Base-by-base conservation (phyloP, 192 early-diverging fungal species). In the Pilobolus umbonatus region DNA sequence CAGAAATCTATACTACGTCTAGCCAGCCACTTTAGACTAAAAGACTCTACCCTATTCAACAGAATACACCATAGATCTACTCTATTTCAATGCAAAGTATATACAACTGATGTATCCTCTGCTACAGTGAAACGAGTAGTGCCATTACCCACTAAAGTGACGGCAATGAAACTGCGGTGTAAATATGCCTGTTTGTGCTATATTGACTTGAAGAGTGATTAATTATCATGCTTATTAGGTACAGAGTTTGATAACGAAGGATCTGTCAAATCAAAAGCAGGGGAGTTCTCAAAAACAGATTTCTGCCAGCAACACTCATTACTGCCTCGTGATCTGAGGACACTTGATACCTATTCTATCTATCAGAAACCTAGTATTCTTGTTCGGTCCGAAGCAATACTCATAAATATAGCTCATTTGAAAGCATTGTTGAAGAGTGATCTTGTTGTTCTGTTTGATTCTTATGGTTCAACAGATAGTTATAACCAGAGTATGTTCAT, bases 301-400 rank as follows among this genome's bases (percentile, higher is more conserved):
- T 76, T 95, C 31, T 93, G 91, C 62, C 78, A 80, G 3, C 75
- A 83, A 42, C 88, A 91, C 61, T 79, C 80, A 1, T 59, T 95
- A 48, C 81, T 88, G 72, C 88, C 90, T 19, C 88, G 93, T 42
- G 93, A 95, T 68, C 64, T 95, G 74, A 81, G 91, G 59, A 92
- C 88, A 64, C 82, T 94, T 39, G 83, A 88, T 56, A 87, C 84
- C 62, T 76, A 77, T 31, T 83, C 81, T 54, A 76, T 86, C 52
- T 87, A 94, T 61, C 86, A 90, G 61, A 80, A 84, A 62, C 88
- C 92, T 2, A 86, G 84, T 9, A 83, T 95, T 21, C 74, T 95
- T 25, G 91, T 94, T 22, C 86, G 93, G 9, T 69, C 82, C 0
- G 82, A 88, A 36, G 86, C 90, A 1, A 90, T 95, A 50, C 68